phyloP scores from a whole-genome alignment of 345 rosid species.

The Citrus medica region DNA sequence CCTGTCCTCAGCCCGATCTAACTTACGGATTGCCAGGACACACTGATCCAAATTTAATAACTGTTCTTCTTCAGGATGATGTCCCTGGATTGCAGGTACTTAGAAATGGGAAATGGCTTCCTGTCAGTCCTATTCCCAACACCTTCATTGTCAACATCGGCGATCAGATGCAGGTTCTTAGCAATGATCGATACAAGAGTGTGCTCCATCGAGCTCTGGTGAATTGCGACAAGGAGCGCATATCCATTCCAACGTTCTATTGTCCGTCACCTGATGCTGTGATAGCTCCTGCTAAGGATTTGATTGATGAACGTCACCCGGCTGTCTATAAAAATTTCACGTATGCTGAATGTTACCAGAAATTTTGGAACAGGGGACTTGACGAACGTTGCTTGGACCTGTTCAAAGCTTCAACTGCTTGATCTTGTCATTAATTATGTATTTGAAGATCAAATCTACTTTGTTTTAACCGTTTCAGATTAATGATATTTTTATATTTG shows the following conservation, averaged over 20 bases:
- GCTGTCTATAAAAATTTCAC: slow-evolving; percentile 20
- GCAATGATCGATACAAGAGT: slow-evolving; percentile 49
- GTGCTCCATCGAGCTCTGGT: slow-evolving; percentile 51
- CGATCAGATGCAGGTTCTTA: slow-evolving; percentile 59
- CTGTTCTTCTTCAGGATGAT: slow-evolving; percentile 20
- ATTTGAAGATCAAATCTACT: not conserved
- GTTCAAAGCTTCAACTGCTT: slow-evolving; percentile 36
- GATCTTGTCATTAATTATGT: not conserved
- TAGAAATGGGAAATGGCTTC: slow-evolving; percentile 58
- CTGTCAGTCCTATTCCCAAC: slow-evolving; percentile 63
- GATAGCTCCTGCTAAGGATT: slow-evolving; percentile 20
- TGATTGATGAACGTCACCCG: slow-evolving; percentile 21
- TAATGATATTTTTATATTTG: not conserved
- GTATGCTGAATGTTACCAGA: not conserved
- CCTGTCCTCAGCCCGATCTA: slow-evolving; percentile 79
- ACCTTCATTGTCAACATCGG: slow-evolving; percentile 54
- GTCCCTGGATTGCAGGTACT: slow-evolving; percentile 59
- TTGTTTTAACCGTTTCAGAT: no score
- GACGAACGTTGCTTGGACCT: slow-evolving; percentile 50
- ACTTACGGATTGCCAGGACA: slow-evolving; percentile 45
- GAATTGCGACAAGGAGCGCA: slow-evolving; percentile 26
- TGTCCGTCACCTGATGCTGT: slow-evolving; percentile 45
- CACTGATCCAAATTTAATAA: slow-evolving; percentile 64
- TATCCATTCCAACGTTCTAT: slow-evolving; percentile 47
- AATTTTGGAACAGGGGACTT: slow-evolving; percentile 62